Base-by-base conservation (phyloP, 805 yeast genomes). In the Cyberlindnera veronae region DNA sequence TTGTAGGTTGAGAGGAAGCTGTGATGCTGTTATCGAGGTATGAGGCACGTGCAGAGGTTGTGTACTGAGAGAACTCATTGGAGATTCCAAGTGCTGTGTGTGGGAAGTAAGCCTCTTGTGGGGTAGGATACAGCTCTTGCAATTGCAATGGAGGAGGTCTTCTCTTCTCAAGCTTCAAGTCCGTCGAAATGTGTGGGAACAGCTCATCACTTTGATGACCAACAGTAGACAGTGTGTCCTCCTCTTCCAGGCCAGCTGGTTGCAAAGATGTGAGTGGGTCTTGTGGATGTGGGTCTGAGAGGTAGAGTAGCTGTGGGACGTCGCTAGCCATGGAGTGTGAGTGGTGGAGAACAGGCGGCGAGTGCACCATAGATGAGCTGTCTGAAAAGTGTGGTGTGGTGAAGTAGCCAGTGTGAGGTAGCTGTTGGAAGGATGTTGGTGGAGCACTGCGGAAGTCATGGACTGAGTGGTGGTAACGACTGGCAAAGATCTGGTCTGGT, bases 111-210 rank as follows among this genome's bases (percentile, higher is more conserved):
- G 47, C 38, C 31, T 43, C 42, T 4, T 36, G 46, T 11, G 50
- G 48, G 4, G 50, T 44, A 6, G 46, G 48, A 28, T 44, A 44
- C 6, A 36, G n/a, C 28, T 43, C 46, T 11, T 32, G 36, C 9
- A 39, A 27, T 3, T 39, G 32, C 3, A 43, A 21, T n/a, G 38
- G 39, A 15, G 22, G 39, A 7, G 43, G 43, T 34, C 41, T 38
- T 30, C 34, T 38, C 36, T 37, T 41, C 21, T 41, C 45, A 17
- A 29, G 12, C 13, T 34, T 11, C 21, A 34, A 19, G 22, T 42
- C 45, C 5, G 45, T 42, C 17, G 45, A 42, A 6, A 42, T 34
- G 31, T 29, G 33, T 15, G 45, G 41, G 31, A 42, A 37, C 13
- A 42, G 36, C 14, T 28, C 35, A 24, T 36, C 45, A n/a, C 38